Percentiles rank a stretch among this genome's conserved stretches.
Conservation (phyloP, 805 yeast genomes). For the Ogataea parapolymorpha region DNA sequence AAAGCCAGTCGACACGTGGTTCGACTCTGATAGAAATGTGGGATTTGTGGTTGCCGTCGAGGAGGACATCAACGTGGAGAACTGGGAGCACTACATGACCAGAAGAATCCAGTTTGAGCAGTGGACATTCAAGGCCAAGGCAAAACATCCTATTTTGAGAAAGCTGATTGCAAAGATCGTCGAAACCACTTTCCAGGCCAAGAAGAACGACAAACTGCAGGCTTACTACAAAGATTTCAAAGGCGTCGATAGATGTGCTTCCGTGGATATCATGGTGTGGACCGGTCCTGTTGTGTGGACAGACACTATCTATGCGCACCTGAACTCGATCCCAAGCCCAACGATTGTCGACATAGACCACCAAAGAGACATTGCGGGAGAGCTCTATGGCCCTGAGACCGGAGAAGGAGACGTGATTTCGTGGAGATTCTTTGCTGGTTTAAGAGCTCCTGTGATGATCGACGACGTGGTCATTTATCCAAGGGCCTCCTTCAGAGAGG, state of each 20-base stretch:
- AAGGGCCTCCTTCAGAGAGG: slow-evolving; percentile 34
- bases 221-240: slow-evolving; percentile 37
- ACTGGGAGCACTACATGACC: slow-evolving; percentile 51
- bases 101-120: slow-evolving; percentile 61
- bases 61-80: slow-evolving; percentile 47
- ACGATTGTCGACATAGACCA: slow-evolving; percentile 34
- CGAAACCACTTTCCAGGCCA: slow-evolving; percentile 44
- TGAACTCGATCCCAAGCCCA: slow-evolving; percentile 42
- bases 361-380: slow-evolving; percentile 28
- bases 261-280: slow-evolving; percentile 61
- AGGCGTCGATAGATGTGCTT: slow-evolving; percentile 35
- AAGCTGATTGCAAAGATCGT: slow-evolving; percentile 52
- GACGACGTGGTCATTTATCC: slow-evolving; percentile 36
- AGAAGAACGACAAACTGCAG: slow-evolving; percentile 32
- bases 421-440: slow-evolving; percentile 35
- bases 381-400: slow-evolving; percentile 32
- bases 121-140: slow-evolving; percentile 58
- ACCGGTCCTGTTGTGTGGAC: slow-evolving; percentile 82
- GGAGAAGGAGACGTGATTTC: slow-evolving; percentile 27
- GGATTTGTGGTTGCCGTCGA: slow-evolving; percentile 57
- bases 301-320: slow-evolving; percentile 63
- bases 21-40: slow-evolving; percentile 48
- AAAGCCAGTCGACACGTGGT: slow-evolving; percentile 59
- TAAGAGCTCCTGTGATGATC: slow-evolving; percentile 33
- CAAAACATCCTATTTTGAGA: slow-evolving; percentile 58